Evolutionary conservation across 169 alveolate genomes (phyloP).

Genomic region (Babesia bigemina): DNA sequence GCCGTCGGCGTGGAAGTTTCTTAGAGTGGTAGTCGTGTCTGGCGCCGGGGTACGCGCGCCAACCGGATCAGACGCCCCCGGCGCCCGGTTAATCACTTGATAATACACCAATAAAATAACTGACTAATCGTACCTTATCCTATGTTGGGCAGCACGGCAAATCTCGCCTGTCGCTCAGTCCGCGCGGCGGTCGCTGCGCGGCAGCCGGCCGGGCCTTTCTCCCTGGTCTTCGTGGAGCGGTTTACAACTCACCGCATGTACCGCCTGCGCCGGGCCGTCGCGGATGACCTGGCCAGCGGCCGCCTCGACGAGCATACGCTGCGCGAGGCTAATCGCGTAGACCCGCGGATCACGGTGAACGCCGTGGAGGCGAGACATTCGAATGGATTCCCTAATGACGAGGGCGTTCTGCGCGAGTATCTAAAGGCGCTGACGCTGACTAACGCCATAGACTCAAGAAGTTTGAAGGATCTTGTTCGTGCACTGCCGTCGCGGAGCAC

Average conservation of each 20-base stretch:
- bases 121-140: background rate
- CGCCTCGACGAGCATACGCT: constrained; percentile 37
- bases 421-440: constrained; percentile 77
- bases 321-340: constrained; percentile 58
- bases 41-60: constrained; percentile 87
- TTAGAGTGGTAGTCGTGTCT: background rate
- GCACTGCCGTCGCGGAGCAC: background rate
- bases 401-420: constrained; percentile 72
- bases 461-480: constrained; percentile 43
- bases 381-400: constrained; percentile 54
- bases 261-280: constrained; percentile 33
- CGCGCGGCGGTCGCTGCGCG: background rate
- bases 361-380: constrained; percentile 58
- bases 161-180: constrained; percentile 2
- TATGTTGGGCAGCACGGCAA: background rate
- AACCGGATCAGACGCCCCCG: background rate
- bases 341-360: constrained; percentile 50
- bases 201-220: background rate
- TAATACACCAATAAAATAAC: background rate
- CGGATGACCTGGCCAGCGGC: constrained; percentile 33
- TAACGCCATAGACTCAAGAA: constrained; percentile 66
- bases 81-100: background rate
- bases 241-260: constrained; percentile 42
- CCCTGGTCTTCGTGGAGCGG: background rate
- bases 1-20: background rate